A percentile compares a stretch with the other conserved stretches of the same genome.
phyloP scores from a whole-genome alignment of 2,329 filamentous ascomycete genomes.

The Nothomitra cinnamomea region DNA sequence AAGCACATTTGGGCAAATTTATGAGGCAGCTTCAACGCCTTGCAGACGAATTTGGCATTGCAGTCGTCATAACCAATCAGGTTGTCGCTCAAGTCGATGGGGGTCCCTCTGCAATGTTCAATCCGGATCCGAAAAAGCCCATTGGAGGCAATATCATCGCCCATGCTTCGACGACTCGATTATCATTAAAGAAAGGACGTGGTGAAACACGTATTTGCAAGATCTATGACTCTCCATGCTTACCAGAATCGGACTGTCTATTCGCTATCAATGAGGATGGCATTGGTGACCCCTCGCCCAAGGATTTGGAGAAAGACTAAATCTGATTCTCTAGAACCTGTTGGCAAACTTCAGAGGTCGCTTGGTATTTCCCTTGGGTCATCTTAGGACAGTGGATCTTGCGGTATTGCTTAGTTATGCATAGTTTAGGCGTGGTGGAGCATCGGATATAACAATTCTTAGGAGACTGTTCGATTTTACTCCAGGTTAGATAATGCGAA shows the following conservation, averaged over 20 bases:
- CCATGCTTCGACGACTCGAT: constrained; percentile 83
- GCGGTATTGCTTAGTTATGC: no score
- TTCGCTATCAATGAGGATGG: constrained; percentile 97
- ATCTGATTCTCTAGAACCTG: neutral
- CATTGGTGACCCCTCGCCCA: constrained; percentile 87
- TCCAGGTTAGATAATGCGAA: no score
- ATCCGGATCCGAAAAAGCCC: constrained; percentile 96
- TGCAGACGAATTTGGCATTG: constrained; percentile 75
- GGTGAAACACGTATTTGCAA: constrained; percentile 95
- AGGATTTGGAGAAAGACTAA: constrained; percentile 78
- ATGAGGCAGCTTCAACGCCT: constrained; percentile 64
- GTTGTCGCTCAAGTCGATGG: constrained; percentile 97
- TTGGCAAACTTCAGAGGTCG: no score
- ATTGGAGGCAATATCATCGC: constrained; percentile 99
- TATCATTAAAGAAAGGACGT: constrained; percentile 89
- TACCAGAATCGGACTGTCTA: constrained; percentile 89
- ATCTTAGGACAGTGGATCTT: no score
- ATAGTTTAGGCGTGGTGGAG: no score
- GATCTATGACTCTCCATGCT: constrained; percentile 95
- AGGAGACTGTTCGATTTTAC: no score
- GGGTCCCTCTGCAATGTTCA: constrained; percentile 94
- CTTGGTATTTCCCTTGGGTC: no score
- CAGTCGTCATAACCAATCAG: constrained; percentile 96
- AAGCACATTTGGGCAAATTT: constrained; percentile 78
- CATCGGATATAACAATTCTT: no score